Conservation (phyloP, 768 basidiomycete species). For the Kwoniella newhampshirensis region DNA sequence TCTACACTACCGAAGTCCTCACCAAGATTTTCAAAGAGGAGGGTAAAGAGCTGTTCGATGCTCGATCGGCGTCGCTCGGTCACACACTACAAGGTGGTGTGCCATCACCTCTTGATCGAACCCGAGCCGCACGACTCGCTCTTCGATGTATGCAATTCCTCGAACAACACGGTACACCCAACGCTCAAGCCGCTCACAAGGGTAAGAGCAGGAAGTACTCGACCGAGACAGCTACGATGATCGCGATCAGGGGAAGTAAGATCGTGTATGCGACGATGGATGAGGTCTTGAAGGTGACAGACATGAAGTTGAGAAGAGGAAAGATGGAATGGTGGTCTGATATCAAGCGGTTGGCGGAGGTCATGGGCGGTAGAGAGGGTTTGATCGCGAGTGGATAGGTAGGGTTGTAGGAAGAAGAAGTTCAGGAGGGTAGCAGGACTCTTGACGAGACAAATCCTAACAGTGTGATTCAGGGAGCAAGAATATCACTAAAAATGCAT, state of each 20-base stretch:
- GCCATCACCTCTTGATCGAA: slow-evolving; percentile 91
- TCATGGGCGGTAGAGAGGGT: slow-evolving; percentile 59
- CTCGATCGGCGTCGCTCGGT: slow-evolving; percentile 90
- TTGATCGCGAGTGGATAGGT: slow-evolving; percentile 16
- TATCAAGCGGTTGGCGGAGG: slow-evolving; percentile 69
- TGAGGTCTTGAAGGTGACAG: slow-evolving; percentile 80
- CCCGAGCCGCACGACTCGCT: slow-evolving; percentile 82
- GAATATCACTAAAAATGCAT: not conserved
- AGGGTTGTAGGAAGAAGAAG: not conserved
- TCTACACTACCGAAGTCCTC: slow-evolving; percentile 88
- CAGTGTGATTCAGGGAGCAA: not conserved
- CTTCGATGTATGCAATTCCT: slow-evolving; percentile 93
- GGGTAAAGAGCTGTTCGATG: slow-evolving; percentile 86
- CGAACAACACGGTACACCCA: slow-evolving; percentile 70
- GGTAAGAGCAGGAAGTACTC: slow-evolving; percentile 53
- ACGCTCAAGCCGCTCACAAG: slow-evolving; percentile 58
- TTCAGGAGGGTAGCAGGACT: no score
- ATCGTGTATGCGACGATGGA: slow-evolving; percentile 79
- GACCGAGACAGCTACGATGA: slow-evolving; percentile 66
- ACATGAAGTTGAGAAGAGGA: slow-evolving; percentile 85
- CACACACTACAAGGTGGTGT: slow-evolving; percentile 96
- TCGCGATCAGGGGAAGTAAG: slow-evolving; percentile 80
- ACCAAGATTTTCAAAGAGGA: slow-evolving; percentile 94
- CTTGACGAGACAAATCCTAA: no score
- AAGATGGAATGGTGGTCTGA: slow-evolving; percentile 75